phyloP scores from a whole-genome alignment of 768 basidiomycete genomes.

The Boletus pseudopeckii region DNA sequence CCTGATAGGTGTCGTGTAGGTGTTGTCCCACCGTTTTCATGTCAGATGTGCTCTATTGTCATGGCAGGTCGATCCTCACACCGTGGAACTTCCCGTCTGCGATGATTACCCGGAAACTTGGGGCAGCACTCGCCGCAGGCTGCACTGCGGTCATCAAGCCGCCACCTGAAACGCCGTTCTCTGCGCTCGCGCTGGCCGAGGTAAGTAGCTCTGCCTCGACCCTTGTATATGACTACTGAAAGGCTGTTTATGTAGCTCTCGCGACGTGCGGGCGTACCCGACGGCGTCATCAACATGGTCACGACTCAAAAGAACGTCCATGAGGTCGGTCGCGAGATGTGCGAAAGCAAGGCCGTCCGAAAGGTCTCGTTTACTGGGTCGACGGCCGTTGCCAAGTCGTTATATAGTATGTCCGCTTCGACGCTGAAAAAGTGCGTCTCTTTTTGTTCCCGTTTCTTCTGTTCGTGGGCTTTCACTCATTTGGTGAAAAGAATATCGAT shows the following conservation, averaged over 20 bases:
- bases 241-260: constrained; percentile 51
- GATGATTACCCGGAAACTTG: constrained; percentile 91
- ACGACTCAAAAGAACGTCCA: constrained; percentile 80
- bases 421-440: constrained; percentile 75
- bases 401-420: constrained; percentile 68
- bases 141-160: constrained; percentile 96
- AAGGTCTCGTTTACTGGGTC: constrained; percentile 94
- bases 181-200: constrained; percentile 87
- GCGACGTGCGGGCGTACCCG: constrained; percentile 86
- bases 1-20: constrained; percentile 46
- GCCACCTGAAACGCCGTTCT: constrained; percentile 92
- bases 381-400: constrained; percentile 71
- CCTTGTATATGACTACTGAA: neutral
- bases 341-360: constrained; percentile 78
- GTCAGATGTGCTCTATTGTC: constrained; percentile 1
- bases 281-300: constrained; percentile 93
- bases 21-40: neutral
- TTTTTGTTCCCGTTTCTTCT: neutral
- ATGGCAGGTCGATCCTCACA: constrained; percentile 65
- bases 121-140: constrained; percentile 89
- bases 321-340: constrained; percentile 93
- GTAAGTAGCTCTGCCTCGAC: constrained; percentile 35
- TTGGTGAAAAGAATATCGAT: constrained; percentile 50
- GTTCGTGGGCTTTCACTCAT: neutral
- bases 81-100: constrained; percentile 96